Conservation (phyloP, 305 asterid genomes). For the Solanum hybrid region DNA sequence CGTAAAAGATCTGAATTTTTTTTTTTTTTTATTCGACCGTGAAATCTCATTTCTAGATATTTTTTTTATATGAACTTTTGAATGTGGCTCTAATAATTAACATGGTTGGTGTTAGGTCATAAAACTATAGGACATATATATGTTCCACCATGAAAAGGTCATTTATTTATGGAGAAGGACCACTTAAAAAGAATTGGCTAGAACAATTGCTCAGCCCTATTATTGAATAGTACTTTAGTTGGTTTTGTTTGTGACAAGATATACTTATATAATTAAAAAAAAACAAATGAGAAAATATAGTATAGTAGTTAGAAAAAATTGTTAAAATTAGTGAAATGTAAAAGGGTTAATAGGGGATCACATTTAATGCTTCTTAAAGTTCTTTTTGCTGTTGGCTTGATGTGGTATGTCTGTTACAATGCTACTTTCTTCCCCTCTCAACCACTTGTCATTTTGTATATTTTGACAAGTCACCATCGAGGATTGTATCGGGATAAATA, state of each 20-base stretch:
- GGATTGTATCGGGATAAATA: not conserved
- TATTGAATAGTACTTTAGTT: not conserved
- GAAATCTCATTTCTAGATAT: not conserved
- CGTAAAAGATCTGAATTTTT: not conserved
- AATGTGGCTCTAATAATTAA: not conserved
- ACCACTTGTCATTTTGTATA: constrained; percentile 12
- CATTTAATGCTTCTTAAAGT: not conserved
- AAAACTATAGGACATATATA: not conserved
- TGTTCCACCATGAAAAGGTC: not conserved
- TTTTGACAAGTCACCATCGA: not conserved
- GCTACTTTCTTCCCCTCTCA: constrained; percentile 11
- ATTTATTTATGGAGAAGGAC: constrained; percentile 8
- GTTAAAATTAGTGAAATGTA: not conserved
- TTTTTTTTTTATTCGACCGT: not conserved
- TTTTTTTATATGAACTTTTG: not conserved
- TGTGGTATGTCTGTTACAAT: constrained; percentile 18
- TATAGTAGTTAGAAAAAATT: not conserved
- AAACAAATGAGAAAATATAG: not conserved
- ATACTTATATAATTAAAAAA: not conserved
- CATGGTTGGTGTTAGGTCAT: not conserved
- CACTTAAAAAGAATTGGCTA: constrained; percentile 5
- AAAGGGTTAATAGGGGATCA: not conserved
- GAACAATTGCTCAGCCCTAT: not conserved
- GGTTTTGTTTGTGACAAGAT: not conserved
- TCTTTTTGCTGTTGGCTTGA: constrained; percentile 8